These are phyloP conservation scores for Staphylotrichum tortipilum DNA, from an alignment of 495 filamentous ascomycete species.

Conservation along the genomic window DNA sequence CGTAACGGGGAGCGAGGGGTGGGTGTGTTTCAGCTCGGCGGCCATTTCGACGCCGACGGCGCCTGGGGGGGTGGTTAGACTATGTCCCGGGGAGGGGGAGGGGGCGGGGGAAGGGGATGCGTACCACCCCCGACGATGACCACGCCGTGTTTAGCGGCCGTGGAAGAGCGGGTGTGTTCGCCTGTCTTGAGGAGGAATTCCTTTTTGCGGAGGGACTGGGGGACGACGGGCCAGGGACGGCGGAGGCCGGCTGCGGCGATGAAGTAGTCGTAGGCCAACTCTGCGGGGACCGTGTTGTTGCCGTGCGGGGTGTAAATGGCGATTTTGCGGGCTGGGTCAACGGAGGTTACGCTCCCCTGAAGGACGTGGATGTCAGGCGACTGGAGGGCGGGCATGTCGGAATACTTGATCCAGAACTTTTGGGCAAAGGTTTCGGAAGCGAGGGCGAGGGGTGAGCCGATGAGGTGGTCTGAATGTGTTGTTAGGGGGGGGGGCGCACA, in stretches of 20 bases:
- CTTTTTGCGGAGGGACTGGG: constrained; percentile 43
- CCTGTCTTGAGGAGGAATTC: constrained; percentile 50
- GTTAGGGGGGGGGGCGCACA: constrained; percentile 37
- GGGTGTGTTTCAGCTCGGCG: constrained; percentile 51
- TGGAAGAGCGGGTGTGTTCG: constrained; percentile 33
- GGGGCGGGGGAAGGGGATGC: not conserved
- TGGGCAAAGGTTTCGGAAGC: constrained; percentile 46
- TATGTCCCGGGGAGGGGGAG: not conserved
- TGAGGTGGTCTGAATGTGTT: constrained; percentile 42
- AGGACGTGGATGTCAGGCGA: constrained; percentile 44
- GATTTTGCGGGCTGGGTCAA: constrained; percentile 45
- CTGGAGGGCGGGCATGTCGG: constrained; percentile 50
- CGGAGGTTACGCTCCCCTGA: constrained; percentile 46
- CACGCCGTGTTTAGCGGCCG: constrained; percentile 39
- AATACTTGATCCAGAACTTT: constrained; percentile 54
- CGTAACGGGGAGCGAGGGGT: constrained; percentile 51
- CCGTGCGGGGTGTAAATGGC: constrained; percentile 34
- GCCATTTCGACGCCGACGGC: constrained; percentile 69
- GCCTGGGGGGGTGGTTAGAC: constrained; percentile 24
- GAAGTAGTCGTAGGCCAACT: constrained; percentile 55
- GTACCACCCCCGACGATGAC: constrained; percentile 50
- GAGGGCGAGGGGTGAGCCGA: constrained; percentile 56
- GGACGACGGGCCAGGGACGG: constrained; percentile 55
- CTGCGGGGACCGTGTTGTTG: constrained; percentile 12
- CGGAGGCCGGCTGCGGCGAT: constrained; percentile 53